Evolutionary conservation across 306 rosid species (phyloP), one percentile per base, ranked within the genome.

Genomic region (Vigna radiata): DNA sequence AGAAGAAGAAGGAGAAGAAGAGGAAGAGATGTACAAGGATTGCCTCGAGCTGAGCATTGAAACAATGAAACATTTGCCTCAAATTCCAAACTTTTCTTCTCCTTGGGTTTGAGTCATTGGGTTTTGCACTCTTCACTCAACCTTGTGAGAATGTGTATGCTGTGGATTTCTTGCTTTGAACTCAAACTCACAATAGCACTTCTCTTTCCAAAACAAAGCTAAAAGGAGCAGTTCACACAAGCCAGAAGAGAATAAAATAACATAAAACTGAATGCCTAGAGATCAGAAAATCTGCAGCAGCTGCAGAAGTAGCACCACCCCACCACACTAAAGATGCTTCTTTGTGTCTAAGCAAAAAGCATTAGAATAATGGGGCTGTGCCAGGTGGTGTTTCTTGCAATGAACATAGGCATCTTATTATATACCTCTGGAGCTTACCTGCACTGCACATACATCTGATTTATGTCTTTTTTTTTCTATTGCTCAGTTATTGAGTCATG

Each of bases 41-140:
- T 79, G 82, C 87, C 87, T 84, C 87, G 86, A 79, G 86, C 4
- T 79, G 15, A 71, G 86, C 89, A 86, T 86, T 86, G 89, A 79
- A 85, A 79, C 86, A 72, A 75, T 86, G 89, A 80, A 86, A 86
- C 89, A 82, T 82, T 86, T 80, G 87, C 87, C 83, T 86, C 89
- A 86, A 86, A 80, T 86, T 86, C 87, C 83, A 80, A 86, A 86
- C 65, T 46, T 83, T 86, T 83, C 85, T 68, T 46, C 73, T 79
- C 44, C 85, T 83, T 72, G 75, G 81, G 81, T 86, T 80, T 62
- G 85, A 39, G 83, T 80, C 87, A 80, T 77, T 77, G 86, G 89
- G 78, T 86, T 85, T 72, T 79, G 89, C 82, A 77, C 39, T 41
- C 70, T 82, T 69, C 77, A 29, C 67, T 60, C 61, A 75, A 50